phyloP scores from a whole-genome alignment of 164 flowering plant genomes.

The Liriodendron chinense region DNA sequence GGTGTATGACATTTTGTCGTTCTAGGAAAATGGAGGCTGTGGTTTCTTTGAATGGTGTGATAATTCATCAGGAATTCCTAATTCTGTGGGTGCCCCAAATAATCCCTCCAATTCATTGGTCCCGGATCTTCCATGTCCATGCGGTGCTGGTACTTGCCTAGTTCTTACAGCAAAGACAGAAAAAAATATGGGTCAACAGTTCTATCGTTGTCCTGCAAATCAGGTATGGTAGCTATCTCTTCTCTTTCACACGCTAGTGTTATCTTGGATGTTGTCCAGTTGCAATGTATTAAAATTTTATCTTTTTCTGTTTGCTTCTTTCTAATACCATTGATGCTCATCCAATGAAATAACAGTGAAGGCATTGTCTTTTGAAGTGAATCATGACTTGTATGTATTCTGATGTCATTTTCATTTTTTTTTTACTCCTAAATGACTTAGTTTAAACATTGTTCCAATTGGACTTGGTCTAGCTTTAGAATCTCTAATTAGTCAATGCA shows the following conservation, averaged over 20 bases:
- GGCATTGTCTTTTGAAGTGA: not conserved
- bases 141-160: conserved; percentile 37
- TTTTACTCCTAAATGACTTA: not conserved
- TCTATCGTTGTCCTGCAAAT: conserved; percentile 40
- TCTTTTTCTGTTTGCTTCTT: not conserved
- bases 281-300: not conserved
- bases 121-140: conserved; percentile 36
- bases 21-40: conserved; percentile 58
- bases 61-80: conserved; percentile 20
- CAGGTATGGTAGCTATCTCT: conserved; percentile 23
- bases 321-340: not conserved
- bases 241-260: not conserved
- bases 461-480: not conserved
- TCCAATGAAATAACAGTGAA: not conserved
- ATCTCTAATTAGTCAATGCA: not conserved
- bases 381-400: not conserved
- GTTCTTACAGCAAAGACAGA: conserved; percentile 39
- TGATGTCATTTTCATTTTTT: not conserved
- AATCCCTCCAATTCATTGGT: conserved; percentile 15
- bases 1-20: not conserved
- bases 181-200: conserved; percentile 35
- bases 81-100: conserved; percentile 6
- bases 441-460: not conserved
- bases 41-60: conserved; percentile 57
- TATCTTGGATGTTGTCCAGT: not conserved